Base-by-base conservation (phyloP, 2,329 filamentous ascomycete genomes). In the Pseudocercospora pini-densiflorae region DNA sequence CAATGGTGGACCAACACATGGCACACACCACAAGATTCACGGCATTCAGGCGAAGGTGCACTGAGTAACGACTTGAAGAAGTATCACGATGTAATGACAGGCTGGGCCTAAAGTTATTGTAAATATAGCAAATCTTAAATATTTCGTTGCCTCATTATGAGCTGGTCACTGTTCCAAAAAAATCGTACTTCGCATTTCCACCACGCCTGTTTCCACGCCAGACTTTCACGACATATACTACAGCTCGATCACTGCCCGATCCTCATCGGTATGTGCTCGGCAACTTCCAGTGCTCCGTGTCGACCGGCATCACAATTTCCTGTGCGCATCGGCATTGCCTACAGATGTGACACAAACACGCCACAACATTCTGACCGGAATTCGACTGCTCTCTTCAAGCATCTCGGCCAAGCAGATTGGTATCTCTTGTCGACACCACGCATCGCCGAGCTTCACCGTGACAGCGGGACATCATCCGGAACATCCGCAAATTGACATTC, bases 1-100 rank as follows among this genome's bases (percentile, higher is more conserved):
- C 45, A 72, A 72, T 47, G 70, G 69, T 59, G 70, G 67, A 6
- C 68, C 70, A 8, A 61, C 62, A 2, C 53, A 60, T 16, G 69
- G 69, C 2, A 65, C 67, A 9, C 69, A 71, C 43, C 62, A 68
- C 29, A 66, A 67, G 65, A 53, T 67, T 19, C 49, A 64, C n/a
- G 33, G 55, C 16, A 58, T 58, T n/a, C 33, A 58, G 55, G 55
- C 55, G 7, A 43, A 58, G 31, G 55, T 58, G 16, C 55, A 58
- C n/a, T 36, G 31, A 33, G 16, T 24, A 29, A 36, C 19, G n/a
- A 19, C 8, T 14, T 5, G 16, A 31, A 21, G 29, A 55, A 14
- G 24, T 10, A 58, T 58, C 27, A 58, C 31, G 55, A 58, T 10
- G 12, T 58, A 43, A 55, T 33, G 53, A 55, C 1, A 27, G 19